Conservation (phyloP, 495 filamentous ascomycete species). For the Wilcoxina mikolae region DNA sequence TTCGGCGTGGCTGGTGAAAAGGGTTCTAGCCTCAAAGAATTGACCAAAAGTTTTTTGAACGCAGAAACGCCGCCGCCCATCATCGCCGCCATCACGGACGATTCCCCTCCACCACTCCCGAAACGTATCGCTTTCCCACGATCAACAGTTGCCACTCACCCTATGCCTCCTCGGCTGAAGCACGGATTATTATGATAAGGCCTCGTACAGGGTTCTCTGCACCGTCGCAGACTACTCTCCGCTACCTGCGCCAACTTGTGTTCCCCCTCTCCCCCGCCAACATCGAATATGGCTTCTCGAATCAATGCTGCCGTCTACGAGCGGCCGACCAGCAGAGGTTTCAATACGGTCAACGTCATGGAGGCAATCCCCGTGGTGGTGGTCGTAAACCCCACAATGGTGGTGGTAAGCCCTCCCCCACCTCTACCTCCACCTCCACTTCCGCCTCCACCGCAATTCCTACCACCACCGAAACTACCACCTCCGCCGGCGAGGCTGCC, state of each 20-base stretch:
- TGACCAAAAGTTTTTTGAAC: conserved; percentile 5
- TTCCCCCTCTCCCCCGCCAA: conserved; percentile 8
- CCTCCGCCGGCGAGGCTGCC: no score
- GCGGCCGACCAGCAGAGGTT: neutral
- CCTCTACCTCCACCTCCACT: neutral
- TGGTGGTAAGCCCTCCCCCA: no score
- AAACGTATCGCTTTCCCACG: neutral
- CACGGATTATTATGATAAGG: conserved; percentile 9
- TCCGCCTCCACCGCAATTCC: neutral
- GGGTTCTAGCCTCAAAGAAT: neutral
- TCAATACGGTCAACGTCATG: neutral
- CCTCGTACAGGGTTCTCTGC: conserved; percentile 9
- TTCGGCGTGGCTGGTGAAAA: neutral
- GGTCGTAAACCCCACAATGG: no score
- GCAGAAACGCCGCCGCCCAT: neutral
- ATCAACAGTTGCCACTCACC: neutral
- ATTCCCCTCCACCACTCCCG: neutral
- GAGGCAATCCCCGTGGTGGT: no score
- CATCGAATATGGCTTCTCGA: neutral
- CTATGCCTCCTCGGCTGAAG: conserved; percentile 4
- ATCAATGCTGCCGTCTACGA: neutral
- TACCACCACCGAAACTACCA: neutral
- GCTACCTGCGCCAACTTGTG: conserved; percentile 22
- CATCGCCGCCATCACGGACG: neutral
- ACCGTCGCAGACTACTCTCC: conserved; percentile 22